These are phyloP conservation scores for Macrolepiota dolichaula DNA, from an alignment of 768 basidiomycete species.

Conservation along the genomic window DNA sequence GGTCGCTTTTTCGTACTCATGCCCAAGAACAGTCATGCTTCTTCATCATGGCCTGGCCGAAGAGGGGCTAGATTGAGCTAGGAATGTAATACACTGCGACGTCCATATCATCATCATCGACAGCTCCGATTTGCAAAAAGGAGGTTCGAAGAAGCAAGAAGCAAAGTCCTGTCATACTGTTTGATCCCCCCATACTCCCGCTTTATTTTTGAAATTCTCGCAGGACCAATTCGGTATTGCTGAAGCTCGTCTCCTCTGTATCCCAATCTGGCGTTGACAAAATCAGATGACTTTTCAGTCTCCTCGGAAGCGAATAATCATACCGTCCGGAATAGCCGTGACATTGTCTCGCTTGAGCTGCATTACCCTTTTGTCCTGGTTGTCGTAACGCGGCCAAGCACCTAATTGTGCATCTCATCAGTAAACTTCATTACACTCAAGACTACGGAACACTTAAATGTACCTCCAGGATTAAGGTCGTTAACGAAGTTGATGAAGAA, in stretches of 20 bases:
- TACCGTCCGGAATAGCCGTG: constrained; percentile 52
- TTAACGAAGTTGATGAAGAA: constrained; percentile 57
- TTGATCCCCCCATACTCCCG: not conserved
- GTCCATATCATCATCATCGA: not conserved
- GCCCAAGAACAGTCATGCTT: too few relatives aligned
- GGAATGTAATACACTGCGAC: not conserved
- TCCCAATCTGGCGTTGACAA: constrained; percentile 33
- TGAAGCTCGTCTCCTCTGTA: constrained; percentile 37
- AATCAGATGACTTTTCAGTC: not conserved
- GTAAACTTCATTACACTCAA: not conserved
- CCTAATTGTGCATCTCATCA: constrained; percentile 23
- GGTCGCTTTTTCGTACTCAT: too few relatives aligned
- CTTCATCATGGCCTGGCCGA: not conserved
- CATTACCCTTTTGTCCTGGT: constrained; percentile 33
- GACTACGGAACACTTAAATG: constrained; percentile 14
- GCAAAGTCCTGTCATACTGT: not conserved
- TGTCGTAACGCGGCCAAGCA: constrained; percentile 43
- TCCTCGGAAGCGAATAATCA: constrained; percentile 5
- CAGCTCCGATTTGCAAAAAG: too few relatives aligned
- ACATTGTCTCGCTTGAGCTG: constrained; percentile 52
- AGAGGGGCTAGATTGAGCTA: too few relatives aligned
- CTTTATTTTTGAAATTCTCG: constrained; percentile 43
- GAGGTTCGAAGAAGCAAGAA: not conserved
- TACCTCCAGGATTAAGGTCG: constrained; percentile 55
- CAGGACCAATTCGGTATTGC: constrained; percentile 36